Conservation (phyloP, 257 asterid genomes). For the Nicotiana undulata region DNA sequence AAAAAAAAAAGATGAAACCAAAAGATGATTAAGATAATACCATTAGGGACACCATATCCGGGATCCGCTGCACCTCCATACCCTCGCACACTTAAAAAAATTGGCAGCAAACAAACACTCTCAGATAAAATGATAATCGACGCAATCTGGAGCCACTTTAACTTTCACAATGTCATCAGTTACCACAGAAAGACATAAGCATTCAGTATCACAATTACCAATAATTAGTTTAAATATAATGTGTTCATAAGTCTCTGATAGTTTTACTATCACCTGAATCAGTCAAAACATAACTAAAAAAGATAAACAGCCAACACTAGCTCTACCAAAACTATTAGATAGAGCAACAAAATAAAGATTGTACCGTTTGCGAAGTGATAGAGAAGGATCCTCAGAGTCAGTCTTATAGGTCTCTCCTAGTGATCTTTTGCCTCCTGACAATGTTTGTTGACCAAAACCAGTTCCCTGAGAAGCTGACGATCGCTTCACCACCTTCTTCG, state of each 20-base stretch:
- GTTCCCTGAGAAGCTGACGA: constrained; percentile 23
- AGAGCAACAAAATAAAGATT: background rate
- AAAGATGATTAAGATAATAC: constrained; percentile 16
- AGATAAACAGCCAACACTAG: background rate
- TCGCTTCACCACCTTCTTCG: constrained; percentile 55
- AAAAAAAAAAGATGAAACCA: background rate
- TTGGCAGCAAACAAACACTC: background rate
- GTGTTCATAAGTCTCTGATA: background rate
- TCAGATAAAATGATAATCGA: constrained; percentile 3
- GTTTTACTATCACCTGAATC: background rate
- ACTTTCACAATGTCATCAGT: background rate
- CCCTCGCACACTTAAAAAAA: constrained; percentile 28
- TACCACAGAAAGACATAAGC: background rate
- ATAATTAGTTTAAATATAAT: background rate
- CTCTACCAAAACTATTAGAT: background rate
- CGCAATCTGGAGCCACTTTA: background rate
- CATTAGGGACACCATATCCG: constrained; percentile 20
- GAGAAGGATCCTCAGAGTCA: constrained; percentile 16
- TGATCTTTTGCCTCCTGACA: constrained; percentile 41
- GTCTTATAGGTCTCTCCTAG: constrained; percentile 13
- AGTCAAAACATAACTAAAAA: background rate
- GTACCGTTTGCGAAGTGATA: constrained; percentile 27
- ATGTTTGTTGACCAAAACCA: constrained; percentile 11
- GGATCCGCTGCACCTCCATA: constrained; percentile 21
- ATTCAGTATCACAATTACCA: background rate